Conservation (phyloP, 1,284 basidiomycete species). For the Ustilago curta region DNA sequence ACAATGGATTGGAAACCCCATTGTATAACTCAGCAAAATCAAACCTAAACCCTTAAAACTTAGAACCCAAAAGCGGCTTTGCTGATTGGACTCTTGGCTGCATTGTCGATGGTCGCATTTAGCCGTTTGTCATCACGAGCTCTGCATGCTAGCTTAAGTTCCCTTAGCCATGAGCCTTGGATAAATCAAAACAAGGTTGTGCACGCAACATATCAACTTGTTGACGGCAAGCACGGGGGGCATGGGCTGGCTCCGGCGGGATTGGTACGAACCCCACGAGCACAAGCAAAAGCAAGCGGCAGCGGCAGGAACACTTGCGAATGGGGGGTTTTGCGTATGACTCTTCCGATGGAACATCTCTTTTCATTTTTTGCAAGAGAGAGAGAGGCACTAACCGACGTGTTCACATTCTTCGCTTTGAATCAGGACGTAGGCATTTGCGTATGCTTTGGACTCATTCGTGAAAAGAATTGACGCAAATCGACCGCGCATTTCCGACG, state of each 20-base stretch:
- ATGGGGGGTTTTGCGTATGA: too few relatives aligned
- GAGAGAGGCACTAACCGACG: slow-evolving; percentile 26
- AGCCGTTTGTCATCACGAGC: background rate
- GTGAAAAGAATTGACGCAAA: background rate
- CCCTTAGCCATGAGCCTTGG: too few relatives aligned
- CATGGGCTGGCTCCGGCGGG: background rate
- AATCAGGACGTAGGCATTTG: slow-evolving; percentile 25
- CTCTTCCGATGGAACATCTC: background rate
- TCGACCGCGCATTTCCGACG: slow-evolving; percentile 39
- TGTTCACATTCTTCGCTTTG: slow-evolving; percentile 4
- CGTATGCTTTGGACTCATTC: slow-evolving; percentile 7
- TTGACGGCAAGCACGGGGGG: slow-evolving; percentile 1
- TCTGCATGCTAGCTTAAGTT: too few relatives aligned
- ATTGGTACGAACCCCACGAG: background rate
- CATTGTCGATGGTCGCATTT: too few relatives aligned
- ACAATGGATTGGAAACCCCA: background rate
- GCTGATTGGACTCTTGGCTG: background rate
- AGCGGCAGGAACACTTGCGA: too few relatives aligned
- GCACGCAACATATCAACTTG: background rate
- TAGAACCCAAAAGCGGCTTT: background rate
- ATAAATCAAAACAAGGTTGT: too few relatives aligned
- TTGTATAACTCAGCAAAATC: background rate
- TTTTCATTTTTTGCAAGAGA: too few relatives aligned
- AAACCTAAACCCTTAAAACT: background rate
- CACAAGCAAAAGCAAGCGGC: too few relatives aligned